phyloP scores from a whole-genome alignment of 2,329 filamentous ascomycete genomes.

The Curvularia hawaiiensis region DNA sequence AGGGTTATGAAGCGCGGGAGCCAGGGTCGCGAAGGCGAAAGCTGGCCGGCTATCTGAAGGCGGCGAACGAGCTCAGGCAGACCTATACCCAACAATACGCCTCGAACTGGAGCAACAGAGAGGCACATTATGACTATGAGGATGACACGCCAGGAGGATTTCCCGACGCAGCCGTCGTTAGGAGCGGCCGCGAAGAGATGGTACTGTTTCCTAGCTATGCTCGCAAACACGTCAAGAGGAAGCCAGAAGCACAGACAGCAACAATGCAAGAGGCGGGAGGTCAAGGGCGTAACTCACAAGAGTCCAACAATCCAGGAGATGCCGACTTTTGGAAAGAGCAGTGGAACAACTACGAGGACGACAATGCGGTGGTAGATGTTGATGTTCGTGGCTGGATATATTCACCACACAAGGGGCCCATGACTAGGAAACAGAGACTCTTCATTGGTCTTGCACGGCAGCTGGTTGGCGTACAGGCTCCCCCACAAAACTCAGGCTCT shows the following conservation, averaged over 20 bases:
- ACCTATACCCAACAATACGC: conserved; percentile 64
- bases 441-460: conserved; percentile 85
- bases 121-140: conserved; percentile 51
- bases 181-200: conserved; percentile 86
- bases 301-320: conserved; percentile 59
- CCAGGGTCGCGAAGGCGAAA: conserved; percentile 77
- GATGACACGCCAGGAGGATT: conserved; percentile 74
- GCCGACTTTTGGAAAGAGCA: conserved; percentile 77
- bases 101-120: conserved; percentile 53
- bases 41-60: conserved; percentile 73
- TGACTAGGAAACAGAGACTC: conserved; percentile 85
- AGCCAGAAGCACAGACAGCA: conserved; percentile 44
- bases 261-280: conserved; percentile 47
- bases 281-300: conserved; percentile 49
- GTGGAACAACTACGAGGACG: conserved; percentile 80
- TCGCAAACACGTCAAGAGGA: conserved; percentile 66
- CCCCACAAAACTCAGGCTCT: conserved; percentile 49
- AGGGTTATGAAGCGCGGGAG: conserved; percentile 55
- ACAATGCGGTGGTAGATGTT: conserved; percentile 87
- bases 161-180: conserved; percentile 80
- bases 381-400: conserved; percentile 97
- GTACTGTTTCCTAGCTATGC: conserved; percentile 95
- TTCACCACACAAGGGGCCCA: conserved; percentile 78
- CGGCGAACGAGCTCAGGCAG: conserved; percentile 73
- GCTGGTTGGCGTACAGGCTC: conserved; percentile 82